Evolutionary conservation across 1,284 basidiomycete genomes (phyloP), one percentile per base, ranked within the genome.

Genomic region (Takashimella tepidaria): DNA sequence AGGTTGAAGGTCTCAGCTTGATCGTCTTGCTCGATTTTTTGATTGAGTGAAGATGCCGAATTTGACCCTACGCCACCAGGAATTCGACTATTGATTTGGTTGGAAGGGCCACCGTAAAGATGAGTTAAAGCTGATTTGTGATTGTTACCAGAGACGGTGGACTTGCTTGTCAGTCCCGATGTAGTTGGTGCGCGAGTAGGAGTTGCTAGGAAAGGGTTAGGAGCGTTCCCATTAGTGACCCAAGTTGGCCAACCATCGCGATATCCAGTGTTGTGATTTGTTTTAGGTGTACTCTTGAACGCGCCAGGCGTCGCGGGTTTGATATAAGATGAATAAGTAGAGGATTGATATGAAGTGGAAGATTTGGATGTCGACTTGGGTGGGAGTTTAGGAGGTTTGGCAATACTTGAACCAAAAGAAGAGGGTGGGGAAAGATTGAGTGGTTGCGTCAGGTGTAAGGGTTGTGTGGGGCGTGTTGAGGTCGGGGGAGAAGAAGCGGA

Each of bases 1-100:
- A 75, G 52, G 53, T 75, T 63, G 49, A 74, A 75, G 3, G 53
- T 58, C 45, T 75, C 73, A 12, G 61, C 52, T 1, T 58, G 60
- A 5, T 59, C 56, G 8, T 64, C 65, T 27, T 61, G 64, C 13
- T 59, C 60, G 21, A 54, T 47, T n/a, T 48, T 44, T 16, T 44
- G 50, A 8, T 8, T 8, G 16, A 37, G 31, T 16, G 31, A 16
- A 37, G 31, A 8, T 37, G 31, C 31, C 8, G 10, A 8, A 16
- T 37, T 37, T 37, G 31, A 8, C 31, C 8, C 16, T 8, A 37
- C 31, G n/a, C n/a, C n/a, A n/a, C n/a, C n/a, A n/a, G n/a, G n/a
- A n/a, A n/a, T n/a, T n/a, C n/a, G n/a, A n/a, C n/a, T n/a, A n/a
- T n/a, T n/a, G n/a, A n/a, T n/a, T 8, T 8, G 8, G 31, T 37